Evolutionary conservation across 1,139 yeast genomes (phyloP), one percentile per base, ranked within the genome.

Genomic region (Debaryomyces singareniensis): DNA sequence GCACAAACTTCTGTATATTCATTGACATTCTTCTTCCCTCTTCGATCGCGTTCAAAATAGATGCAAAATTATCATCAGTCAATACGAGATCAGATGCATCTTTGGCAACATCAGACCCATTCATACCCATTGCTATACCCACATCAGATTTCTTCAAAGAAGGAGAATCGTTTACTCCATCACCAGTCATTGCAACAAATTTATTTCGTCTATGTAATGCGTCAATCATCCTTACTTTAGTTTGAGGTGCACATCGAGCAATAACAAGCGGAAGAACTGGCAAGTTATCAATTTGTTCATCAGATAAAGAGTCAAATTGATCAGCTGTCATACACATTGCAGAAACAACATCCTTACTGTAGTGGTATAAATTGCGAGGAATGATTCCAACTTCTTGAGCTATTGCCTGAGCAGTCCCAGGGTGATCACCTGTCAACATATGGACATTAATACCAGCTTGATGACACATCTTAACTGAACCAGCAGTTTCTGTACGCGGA

Each of bases 351-450:
- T 77, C 81, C 13, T 65, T 64, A 20, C 79, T 54, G 49, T 79
- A 80, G 43, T 77, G 78, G 45, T 71, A 71, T 43, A 81, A 55
- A 47, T 83, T 77, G 25, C 64, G 69, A 6, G 95, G 95, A 30
- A 86, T 57, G 39, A 81, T 81, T 13, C 95, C 95, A 26, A 84
- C 94, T 54, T 83, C 89, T 49, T 76, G 80, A 9, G 94, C 91
- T 58, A 82, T 82, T 3, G 91, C 87, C 34, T 68, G 64, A 15
- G 93, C 94, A 28, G 94, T 83, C 26, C 83, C 82, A 3, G 85
- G 85, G 47, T 81, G 91, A 49, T 83, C 93, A 42, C 94, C 93
- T 15, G 93, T 83, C 31, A 83, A 72, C 93, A 83, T 83, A 44
- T 78, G 87, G 28, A 83, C 93, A 43, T 78, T 77, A 42, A 83